Evolutionary conservation across 495 filamentous ascomycete species (phyloP), one percentile per base, ranked within the genome.

Genomic region (Neurospora sp.): DNA sequence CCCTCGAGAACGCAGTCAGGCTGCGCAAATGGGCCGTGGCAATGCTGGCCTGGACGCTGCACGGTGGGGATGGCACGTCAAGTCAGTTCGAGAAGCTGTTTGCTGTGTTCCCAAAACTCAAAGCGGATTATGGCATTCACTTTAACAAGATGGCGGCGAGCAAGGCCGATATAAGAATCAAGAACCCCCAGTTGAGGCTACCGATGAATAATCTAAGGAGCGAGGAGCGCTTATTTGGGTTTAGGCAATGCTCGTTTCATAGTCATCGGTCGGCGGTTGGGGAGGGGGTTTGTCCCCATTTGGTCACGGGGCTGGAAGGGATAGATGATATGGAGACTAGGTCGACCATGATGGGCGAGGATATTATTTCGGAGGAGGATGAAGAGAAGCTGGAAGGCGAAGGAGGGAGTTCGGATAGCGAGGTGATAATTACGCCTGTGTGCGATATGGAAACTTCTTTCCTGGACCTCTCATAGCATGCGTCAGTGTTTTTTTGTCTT

Each of bases 231-330:
- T 77, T 83, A 34, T 86, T 85, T 75, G 85, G 85, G 0, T 86
- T 85, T 70, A 77, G 85, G 2, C 82, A 83, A 75, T 86, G 85
- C 72, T 85, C 84, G 10, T 86, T 86, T 69, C 85, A 86, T 45
- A 82, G 78, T 36, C 84, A 86, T 38, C 78, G 84, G 21, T 80
- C 82, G 17, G 76, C 77, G 8, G 81, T 84, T 36, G 85, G 84
- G 13, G 82, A 86, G 71, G 79, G 81, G 17, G 54, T 39, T 9
- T 86, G 85, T 54, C 85, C 84, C 8, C 83, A 85, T 66, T 69
- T 75, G n/a, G 36, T 71, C 1, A 42, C 69, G 1, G 71, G 72
- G 31, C 62, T 45, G 21, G 54, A 66, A 66, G 28, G 7, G 3
- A 34, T 1, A 36, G 15, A 34, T 34, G 54, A 66, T 3, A 2